Conservation (phyloP, 1,284 basidiomycete genomes). For the Malassezia equina region DNA sequence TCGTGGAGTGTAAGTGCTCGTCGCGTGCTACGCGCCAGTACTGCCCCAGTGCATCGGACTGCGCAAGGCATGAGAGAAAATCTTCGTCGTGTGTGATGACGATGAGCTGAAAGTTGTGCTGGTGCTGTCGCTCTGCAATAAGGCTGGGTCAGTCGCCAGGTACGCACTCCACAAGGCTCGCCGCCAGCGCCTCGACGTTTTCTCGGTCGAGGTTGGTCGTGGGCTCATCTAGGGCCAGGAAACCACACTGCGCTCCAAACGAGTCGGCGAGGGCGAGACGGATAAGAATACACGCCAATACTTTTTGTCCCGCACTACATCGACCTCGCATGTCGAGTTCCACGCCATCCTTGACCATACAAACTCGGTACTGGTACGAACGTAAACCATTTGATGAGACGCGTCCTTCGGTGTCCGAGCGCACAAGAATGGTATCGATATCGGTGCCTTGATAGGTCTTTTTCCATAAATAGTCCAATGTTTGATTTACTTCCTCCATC, state of each 20-base stretch:
- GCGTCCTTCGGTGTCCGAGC: slow-evolving; percentile 74
- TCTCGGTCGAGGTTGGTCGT: slow-evolving; percentile 94
- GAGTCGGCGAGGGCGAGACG: slow-evolving; percentile 93
- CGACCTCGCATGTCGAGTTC: slow-evolving; percentile 99
- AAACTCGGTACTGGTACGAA: slow-evolving; percentile 94
- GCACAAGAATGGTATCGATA: slow-evolving; percentile 93
- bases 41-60: slow-evolving; percentile 37
- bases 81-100: slow-evolving; percentile 59
- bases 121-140: slow-evolving; percentile 49
- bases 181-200: slow-evolving; percentile 87
- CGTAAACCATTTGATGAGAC: slow-evolving; percentile 45
- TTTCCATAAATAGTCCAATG: slow-evolving; percentile 66
- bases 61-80: slow-evolving; percentile 35
- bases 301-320: slow-evolving; percentile 96
- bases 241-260: slow-evolving; percentile 93
- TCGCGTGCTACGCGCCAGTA: slow-evolving; percentile 44
- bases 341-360: slow-evolving; percentile 95
- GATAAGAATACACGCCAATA: slow-evolving; percentile 97
- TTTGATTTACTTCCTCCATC: slow-evolving; percentile 99
- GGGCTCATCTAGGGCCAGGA: slow-evolving; percentile 92
- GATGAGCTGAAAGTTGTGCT: slow-evolving; percentile 90
- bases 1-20: slow-evolving; percentile 18
- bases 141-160: slow-evolving; percentile 11
- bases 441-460: slow-evolving; percentile 99
- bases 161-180: slow-evolving; percentile 64